These are phyloP conservation scores for Colletotrichum zoysiae DNA, from an alignment of 2,329 filamentous ascomycete genomes.

Conservation along the genomic window DNA sequence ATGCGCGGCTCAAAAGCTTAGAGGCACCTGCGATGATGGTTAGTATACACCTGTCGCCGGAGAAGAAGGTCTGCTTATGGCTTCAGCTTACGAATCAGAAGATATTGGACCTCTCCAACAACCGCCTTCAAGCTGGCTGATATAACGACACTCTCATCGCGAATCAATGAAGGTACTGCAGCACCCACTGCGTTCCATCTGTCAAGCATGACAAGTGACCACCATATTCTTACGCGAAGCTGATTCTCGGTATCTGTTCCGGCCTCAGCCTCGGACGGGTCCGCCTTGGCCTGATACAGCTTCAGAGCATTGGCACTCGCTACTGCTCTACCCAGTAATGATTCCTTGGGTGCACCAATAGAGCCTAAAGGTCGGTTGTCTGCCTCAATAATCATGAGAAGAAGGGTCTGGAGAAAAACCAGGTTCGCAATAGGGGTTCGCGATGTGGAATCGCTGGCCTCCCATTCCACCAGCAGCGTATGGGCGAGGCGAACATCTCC, in stretches of 20 bases:
- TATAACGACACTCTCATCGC: slow-evolving; percentile 71
- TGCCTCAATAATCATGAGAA: slow-evolving; percentile 75
- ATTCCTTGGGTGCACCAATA: slow-evolving; percentile 62
- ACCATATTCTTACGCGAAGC: slow-evolving; percentile 76
- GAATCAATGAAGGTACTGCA: slow-evolving; percentile 72
- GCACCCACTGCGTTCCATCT: slow-evolving; percentile 80
- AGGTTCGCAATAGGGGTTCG: slow-evolving; percentile 59
- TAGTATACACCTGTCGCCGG: not conserved
- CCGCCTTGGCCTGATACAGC: slow-evolving; percentile 62
- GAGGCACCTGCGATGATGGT: slow-evolving; percentile 60
- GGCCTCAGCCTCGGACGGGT: slow-evolving; percentile 56
- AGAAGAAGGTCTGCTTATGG: too few species aligned
- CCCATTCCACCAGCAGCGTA: slow-evolving; percentile 65
- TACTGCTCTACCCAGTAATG: slow-evolving; percentile 74
- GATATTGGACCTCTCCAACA: slow-evolving; percentile 73
- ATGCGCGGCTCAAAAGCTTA: slow-evolving; percentile 62
- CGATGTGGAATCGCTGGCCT: slow-evolving; percentile 54
- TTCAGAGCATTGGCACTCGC: slow-evolving; percentile 75
- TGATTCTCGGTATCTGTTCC: slow-evolving; percentile 73
- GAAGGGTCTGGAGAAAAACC: slow-evolving; percentile 74
- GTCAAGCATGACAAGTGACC: slow-evolving; percentile 78
- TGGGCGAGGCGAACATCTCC: slow-evolving; percentile 60
- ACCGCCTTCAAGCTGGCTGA: slow-evolving; percentile 69
- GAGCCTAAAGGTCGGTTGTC: slow-evolving; percentile 64
- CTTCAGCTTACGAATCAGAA: slow-evolving; percentile 71